Conservation (phyloP, 2,329 filamentous ascomycete genomes). For the Drechslera avenae region DNA sequence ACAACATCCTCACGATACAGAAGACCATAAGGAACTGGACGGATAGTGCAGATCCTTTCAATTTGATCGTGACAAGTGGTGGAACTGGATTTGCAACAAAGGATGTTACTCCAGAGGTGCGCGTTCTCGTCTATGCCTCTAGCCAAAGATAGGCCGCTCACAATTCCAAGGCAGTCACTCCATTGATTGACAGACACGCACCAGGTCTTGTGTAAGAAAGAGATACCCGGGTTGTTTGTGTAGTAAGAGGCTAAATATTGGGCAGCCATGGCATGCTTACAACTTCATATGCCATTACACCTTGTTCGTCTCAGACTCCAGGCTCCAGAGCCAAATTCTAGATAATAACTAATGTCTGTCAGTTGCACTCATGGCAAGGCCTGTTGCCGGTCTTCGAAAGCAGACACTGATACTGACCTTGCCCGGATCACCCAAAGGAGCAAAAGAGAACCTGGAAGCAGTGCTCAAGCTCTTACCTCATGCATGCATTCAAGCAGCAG, state of each 20-base stretch:
- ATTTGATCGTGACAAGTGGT: slow-evolving; percentile 85
- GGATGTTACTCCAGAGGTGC: slow-evolving; percentile 89
- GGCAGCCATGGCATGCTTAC: slow-evolving; percentile 86
- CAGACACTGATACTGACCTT: slow-evolving; percentile 84
- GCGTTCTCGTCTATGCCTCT: background rate
- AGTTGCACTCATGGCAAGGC: slow-evolving; percentile 97
- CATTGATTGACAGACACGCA: slow-evolving; percentile 82
- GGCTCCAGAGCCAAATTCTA: too few relatives aligned
- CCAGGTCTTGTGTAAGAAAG: slow-evolving; percentile 77
- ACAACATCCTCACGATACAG: slow-evolving; percentile 77
- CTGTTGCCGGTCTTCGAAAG: slow-evolving; percentile 85
- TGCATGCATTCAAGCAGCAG: slow-evolving; percentile 88
- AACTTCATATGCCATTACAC: slow-evolving; percentile 81
- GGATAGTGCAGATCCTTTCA: slow-evolving; percentile 65
- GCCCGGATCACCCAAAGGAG: slow-evolving; percentile 93
- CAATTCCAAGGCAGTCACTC: slow-evolving; percentile 68
- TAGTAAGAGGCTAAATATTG: slow-evolving; percentile 15
- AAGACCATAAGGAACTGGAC: slow-evolving; percentile 73
- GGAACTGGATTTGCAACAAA: slow-evolving; percentile 89
- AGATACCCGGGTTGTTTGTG: background rate
- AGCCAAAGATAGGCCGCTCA: slow-evolving; percentile 4
- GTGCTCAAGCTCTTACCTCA: slow-evolving; percentile 90
- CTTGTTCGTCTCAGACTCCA: slow-evolving; percentile 69
- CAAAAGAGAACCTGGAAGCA: slow-evolving; percentile 88
- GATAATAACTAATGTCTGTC: slow-evolving; percentile 25